Evolutionary conservation across 345 rosid species (phyloP).

Genomic region (Bruguiera sexangula): DNA sequence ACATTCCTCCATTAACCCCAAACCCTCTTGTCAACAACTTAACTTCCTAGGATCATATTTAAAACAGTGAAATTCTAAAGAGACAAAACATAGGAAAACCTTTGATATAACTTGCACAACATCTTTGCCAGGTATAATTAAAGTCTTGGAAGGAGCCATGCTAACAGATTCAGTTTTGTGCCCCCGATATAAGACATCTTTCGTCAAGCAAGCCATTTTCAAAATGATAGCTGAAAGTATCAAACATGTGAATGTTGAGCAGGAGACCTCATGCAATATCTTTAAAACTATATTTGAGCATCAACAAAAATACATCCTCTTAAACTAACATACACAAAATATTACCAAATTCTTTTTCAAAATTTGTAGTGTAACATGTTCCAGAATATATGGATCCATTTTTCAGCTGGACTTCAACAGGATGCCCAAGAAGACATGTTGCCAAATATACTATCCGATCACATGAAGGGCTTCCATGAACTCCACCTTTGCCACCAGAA

Average conservation of each 20-base stretch:
- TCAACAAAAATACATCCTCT: neutral
- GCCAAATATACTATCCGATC: conserved; percentile 70
- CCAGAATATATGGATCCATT: conserved; percentile 83
- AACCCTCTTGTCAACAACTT: neutral
- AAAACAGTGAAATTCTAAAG: conserved; percentile 10
- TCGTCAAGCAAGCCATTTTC: conserved; percentile 82
- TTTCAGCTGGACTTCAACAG: conserved; percentile 84
- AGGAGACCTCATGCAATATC: conserved; percentile 5
- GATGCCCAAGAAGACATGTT: conserved; percentile 72
- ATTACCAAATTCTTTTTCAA: conserved; percentile 79
- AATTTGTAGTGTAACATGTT: conserved; percentile 70
- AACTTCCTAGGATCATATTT: conserved; percentile 10
- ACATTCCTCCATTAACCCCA: neutral
- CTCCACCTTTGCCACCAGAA: conserved; percentile 45
- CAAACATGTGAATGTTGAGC: conserved; percentile 11
- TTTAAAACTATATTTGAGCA: too few species aligned
- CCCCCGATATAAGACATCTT: conserved; percentile 55
- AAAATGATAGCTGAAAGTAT: conserved; percentile 65
- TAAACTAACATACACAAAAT: conserved; percentile 17
- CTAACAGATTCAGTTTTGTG: conserved; percentile 56
- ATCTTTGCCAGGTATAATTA: conserved; percentile 73
- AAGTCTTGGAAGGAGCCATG: conserved; percentile 64
- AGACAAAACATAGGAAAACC: conserved; percentile 44
- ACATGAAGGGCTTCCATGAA: conserved; percentile 44
- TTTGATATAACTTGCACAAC: conserved; percentile 89